Conservation (phyloP, 177 flowering plant species). For the Vitis hybrid region DNA sequence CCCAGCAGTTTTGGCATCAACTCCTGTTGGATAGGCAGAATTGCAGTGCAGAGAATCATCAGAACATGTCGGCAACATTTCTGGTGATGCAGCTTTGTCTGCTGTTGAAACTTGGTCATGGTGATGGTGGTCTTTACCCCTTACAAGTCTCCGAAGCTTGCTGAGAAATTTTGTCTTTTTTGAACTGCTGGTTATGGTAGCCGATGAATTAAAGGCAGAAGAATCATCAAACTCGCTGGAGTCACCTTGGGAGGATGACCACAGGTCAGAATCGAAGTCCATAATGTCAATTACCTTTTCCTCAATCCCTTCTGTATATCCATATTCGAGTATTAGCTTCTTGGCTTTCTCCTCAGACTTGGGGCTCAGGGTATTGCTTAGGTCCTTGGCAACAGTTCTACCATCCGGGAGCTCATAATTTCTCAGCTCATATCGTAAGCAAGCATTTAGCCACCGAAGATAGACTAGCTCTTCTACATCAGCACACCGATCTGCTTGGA, state of each 20-base stretch:
- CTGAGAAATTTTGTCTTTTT: slow-evolving; percentile 46
- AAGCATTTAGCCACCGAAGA: slow-evolving; percentile 91
- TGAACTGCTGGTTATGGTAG: slow-evolving; percentile 22
- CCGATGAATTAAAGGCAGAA: slow-evolving; percentile 26
- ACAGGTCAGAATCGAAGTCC: slow-evolving; percentile 59
- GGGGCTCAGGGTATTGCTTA: slow-evolving; percentile 73
- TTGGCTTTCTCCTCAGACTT: slow-evolving; percentile 84
- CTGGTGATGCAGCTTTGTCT: slow-evolving; percentile 24
- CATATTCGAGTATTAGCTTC: slow-evolving; percentile 81
- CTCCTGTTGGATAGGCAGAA: slow-evolving; percentile 18
- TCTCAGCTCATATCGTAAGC: slow-evolving; percentile 76
- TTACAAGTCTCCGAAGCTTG: slow-evolving; percentile 56
- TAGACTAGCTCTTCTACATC: slow-evolving; percentile 87
- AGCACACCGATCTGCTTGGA: slow-evolving; percentile 55
- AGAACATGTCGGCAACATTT: slow-evolving; percentile 22
- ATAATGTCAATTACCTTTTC: slow-evolving; percentile 21
- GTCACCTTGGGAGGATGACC: slow-evolving; percentile 71
- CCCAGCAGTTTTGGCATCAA: slow-evolving; percentile 19
- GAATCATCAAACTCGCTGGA: slow-evolving; percentile 59
- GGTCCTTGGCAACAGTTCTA: slow-evolving; percentile 75
- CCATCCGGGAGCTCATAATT: slow-evolving; percentile 63
- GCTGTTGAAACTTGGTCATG: slow-evolving; percentile 20
- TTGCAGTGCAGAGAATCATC: slow-evolving; percentile 25
- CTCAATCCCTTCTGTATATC: slow-evolving; percentile 47
- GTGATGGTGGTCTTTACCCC: slow-evolving; percentile 46